Evolutionary conservation across 2,329 filamentous ascomycete genomes (phyloP), one percentile per base, ranked within the genome.

Genomic region (Talaromyces sp.): DNA sequence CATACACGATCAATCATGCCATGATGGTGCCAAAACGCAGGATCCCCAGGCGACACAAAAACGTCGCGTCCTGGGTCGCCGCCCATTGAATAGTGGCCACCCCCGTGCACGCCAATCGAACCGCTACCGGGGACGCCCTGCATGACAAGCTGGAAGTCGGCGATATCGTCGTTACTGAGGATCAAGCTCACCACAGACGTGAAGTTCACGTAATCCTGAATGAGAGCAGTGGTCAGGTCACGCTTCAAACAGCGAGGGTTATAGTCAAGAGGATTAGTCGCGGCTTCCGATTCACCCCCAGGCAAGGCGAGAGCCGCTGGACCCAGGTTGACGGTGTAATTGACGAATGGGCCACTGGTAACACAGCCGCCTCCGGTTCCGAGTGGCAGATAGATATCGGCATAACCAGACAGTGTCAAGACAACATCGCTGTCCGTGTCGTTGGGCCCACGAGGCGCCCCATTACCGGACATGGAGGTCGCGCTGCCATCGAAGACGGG

Each of bases 401-500:
- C 12, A 31, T 52, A 52, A 18, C 25, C 25, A 16, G 25, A 3
- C 2, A 52, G 46, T 14, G 6, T 31, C 9, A 52, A 25, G 25
- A n/a, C 16, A 2, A 52, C 33, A 18, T 52, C 25, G 25, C 46
- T 5, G 25, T 52, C 16, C 8, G 46, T 18, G 33, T 52, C 39
- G 7, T 40, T 37, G 14, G 6, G 61, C 12, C 39, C 39, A 74
- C 65, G 79, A 75, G 12, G 75, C 70, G 18, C 75, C 1, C 81
- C 80, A 66, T 82, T 77, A 1, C 81, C 80, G 3, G 73, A 74
- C 68, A 83, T 73, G 46, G 73, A 77, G 11, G 69, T 70, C 1
- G 74, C 77, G 60, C 75, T 80, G n/a, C 82, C 82, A 64, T 84
- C 80, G 64, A 82, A 83, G 60, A 83, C 70, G 11, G 80, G 72